phyloP scores from a whole-genome alignment of 257 asterid species.

The Solanum lycopersicoides region DNA sequence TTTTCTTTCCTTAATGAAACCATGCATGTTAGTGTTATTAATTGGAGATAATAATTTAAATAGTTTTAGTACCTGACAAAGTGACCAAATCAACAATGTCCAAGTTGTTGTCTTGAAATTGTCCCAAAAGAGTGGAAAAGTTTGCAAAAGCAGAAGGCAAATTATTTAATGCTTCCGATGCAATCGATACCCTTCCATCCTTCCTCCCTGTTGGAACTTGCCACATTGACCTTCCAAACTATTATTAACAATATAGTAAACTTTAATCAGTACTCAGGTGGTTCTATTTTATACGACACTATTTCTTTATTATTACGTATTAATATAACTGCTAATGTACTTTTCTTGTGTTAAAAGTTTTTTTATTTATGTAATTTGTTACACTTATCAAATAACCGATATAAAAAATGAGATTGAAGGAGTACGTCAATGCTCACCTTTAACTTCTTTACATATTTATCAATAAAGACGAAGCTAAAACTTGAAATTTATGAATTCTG shows the following conservation, averaged over 20 bases:
- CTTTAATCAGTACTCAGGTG: accelerated
- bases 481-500: not conserved
- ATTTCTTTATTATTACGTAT: not conserved
- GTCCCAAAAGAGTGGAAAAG: slow-evolving; percentile 16
- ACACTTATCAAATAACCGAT: not conserved
- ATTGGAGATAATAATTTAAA: not conserved
- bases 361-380: not conserved
- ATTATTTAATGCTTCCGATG: slow-evolving; percentile 21
- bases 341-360: not conserved
- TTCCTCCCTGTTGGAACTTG: slow-evolving; percentile 36
- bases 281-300: not conserved
- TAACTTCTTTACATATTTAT: not conserved
- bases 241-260: not conserved
- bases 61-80: slow-evolving; percentile 14
- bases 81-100: slow-evolving; percentile 30
- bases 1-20: not conserved
- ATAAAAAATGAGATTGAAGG: not conserved
- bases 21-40: not conserved
- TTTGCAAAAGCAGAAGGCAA: slow-evolving; percentile 38
- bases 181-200: slow-evolving; percentile 31
- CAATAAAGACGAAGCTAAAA: not conserved
- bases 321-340: not conserved
- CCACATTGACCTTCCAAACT: slow-evolving; percentile 29
- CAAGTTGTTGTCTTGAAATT: slow-evolving; percentile 19
- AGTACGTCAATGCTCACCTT: not conserved